Evolutionary conservation across 768 basidiomycete genomes (phyloP).

Genomic region (Boletus edulis): DNA sequence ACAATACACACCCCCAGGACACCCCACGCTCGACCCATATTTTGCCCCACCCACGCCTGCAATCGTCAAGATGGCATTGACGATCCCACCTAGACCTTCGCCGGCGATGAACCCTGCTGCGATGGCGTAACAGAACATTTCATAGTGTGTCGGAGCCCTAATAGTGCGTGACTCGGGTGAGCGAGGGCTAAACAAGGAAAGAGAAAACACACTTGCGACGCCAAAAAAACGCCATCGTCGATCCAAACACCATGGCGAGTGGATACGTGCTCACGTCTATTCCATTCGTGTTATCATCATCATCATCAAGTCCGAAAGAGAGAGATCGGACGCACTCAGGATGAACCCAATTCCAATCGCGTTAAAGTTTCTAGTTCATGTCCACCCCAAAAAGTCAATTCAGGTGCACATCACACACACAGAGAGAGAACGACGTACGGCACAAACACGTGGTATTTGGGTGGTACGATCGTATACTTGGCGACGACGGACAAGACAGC

Average conservation of each 20-base stretch:
- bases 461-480: constrained; percentile 31
- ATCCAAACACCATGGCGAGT: constrained; percentile 24
- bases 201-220: constrained; percentile 1
- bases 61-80: constrained; percentile 31
- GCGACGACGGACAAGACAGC: constrained; percentile 44
- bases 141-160: too few species aligned
- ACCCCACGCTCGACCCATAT: constrained; percentile 29
- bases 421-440: constrained; percentile 11
- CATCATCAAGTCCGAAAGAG: neutral
- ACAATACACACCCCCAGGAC: constrained; percentile 24
- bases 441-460: constrained; percentile 20
- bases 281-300: too few species aligned
- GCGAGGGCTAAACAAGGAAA: too few species aligned
- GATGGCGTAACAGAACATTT: neutral
- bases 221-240: constrained; percentile 24
- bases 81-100: constrained; percentile 38
- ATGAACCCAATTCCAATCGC: constrained; percentile 22
- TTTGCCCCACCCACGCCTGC: constrained; percentile 26
- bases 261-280: constrained; percentile 21
- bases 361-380: constrained; percentile 22
- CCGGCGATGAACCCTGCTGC: constrained; percentile 42
- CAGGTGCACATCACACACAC: too few species aligned
- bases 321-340: neutral
- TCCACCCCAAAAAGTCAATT: neutral
- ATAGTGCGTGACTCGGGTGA: too few species aligned